Evolutionary conservation across 371 early-diverging fungal species (phyloP).

Genomic region (Lichtheimia corymbifera): DNA sequence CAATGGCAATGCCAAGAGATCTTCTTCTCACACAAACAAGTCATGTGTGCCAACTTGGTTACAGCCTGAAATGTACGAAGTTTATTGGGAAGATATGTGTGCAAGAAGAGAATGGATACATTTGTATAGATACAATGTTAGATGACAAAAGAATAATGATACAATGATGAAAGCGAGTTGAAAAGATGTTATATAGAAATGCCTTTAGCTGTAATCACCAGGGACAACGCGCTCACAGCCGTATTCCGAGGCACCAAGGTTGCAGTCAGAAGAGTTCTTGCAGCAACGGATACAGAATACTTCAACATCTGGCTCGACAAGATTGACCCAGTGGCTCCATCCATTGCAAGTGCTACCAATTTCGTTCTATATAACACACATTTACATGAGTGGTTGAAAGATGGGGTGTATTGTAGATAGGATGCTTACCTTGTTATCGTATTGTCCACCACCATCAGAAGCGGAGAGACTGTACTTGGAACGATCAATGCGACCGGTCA

Average conservation of each 20-base stretch:
- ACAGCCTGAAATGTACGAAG: too few species aligned
- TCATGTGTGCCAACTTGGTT: too few species aligned
- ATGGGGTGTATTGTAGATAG: not conserved
- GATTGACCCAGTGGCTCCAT: constrained; percentile 36
- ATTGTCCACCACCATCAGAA: constrained; percentile 56
- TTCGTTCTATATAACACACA: constrained; percentile 15
- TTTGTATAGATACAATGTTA: not conserved
- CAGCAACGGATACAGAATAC: constrained; percentile 49
- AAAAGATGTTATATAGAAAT: not conserved
- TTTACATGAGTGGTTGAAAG: not conserved
- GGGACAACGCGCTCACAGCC: constrained; percentile 40
- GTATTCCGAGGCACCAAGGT: constrained; percentile 25
- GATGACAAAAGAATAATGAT: not conserved
- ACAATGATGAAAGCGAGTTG: not conserved
- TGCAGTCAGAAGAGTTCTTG: constrained; percentile 30
- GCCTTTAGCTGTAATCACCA: constrained; percentile 30
- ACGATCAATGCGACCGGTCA: constrained; percentile 52
- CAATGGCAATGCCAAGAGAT: too few species aligned
- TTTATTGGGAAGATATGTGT: too few species aligned
- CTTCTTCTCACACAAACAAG: too few species aligned
- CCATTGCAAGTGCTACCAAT: constrained; percentile 26
- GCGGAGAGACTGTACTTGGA: constrained; percentile 33
- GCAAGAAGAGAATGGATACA: not conserved
- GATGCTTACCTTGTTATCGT: constrained; percentile 24
- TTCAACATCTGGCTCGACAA: constrained; percentile 38